These are phyloP conservation scores for Pholiota conissans DNA, from an alignment of 768 basidiomycete species.

Conservation along the genomic window DNA sequence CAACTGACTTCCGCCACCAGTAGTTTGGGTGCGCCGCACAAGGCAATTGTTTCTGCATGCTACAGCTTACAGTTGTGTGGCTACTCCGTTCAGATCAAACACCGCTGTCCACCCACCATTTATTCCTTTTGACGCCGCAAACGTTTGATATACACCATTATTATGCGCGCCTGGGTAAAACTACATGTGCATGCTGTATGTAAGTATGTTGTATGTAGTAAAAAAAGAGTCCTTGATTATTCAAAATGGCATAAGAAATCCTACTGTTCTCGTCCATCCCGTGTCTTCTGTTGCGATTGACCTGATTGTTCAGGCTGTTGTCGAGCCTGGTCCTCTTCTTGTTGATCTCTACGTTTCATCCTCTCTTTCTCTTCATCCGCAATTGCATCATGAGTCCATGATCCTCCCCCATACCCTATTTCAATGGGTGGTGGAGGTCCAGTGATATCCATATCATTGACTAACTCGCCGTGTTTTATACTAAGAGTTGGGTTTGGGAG, in stretches of 20 bases:
- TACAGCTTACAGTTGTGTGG: not conserved
- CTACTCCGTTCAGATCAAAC: not conserved
- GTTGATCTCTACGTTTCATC: conserved; percentile 18
- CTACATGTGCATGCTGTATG: not conserved
- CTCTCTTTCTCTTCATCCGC: conserved; percentile 32
- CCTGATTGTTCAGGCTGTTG: not conserved
- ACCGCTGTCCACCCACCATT: too few relatives aligned
- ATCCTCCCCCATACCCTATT: conserved; percentile 34
- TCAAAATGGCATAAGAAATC: not conserved
- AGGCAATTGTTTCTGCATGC: not conserved
- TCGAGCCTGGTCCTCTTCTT: not conserved
- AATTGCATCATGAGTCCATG: conserved; percentile 35
- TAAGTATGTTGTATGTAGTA: too few relatives aligned
- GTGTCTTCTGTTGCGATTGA: too few relatives aligned
- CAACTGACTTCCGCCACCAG: not conserved
- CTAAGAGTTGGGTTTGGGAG: conserved; percentile 2
- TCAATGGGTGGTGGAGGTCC: conserved; percentile 23
- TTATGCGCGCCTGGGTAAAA: not conserved
- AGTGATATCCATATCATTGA: conserved; percentile 6
- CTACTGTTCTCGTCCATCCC: not conserved
- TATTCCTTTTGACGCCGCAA: too few relatives aligned
- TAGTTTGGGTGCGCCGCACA: not conserved
- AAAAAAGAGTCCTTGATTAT: not conserved
- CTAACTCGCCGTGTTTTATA: conserved; percentile 1
- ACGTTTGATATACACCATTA: too few relatives aligned